Evolutionary conservation across 257 asterid genomes (phyloP), one percentile per base, ranked within the genome.

Genomic region (Verbascum thapsus): DNA sequence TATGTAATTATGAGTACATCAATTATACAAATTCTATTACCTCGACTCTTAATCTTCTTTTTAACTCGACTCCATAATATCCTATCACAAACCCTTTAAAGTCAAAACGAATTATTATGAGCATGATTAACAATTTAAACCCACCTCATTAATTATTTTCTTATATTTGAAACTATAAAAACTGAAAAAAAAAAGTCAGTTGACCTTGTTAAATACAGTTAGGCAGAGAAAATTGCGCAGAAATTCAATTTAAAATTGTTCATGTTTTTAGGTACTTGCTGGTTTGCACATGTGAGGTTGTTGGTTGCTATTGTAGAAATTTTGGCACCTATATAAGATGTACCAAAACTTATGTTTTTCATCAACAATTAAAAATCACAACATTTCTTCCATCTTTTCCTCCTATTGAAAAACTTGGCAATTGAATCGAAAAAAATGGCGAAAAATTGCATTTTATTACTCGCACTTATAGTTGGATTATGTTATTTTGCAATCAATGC

Each of bases 261-360:
- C n/a, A 45, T 9, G 44, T 47, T 71, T 34, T 47, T 5, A 34
- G 30, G 42, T 26, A 45, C 32, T 37, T 61, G 64, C 76, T 19
- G 51, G 16, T 42, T 30, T 55, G 37, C 78, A 67, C 80, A 71
- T 80, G 80, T 45, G 70, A 61, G 35, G 34, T 47, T 18, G 16
- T 30, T 50, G n/a, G n/a, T n/a, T n/a, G n/a, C 26, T 17, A 32
- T 23, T 26, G 32, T 26, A 26, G 32, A 26, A 26, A 26, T 26
- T 26, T 26, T 26, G 2, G 32, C 64, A 38, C 59, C 74, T 72
- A 75, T 78, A 61, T 71, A 74, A 71, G 6, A 13, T 35, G 34
- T 59, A 10, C 64, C 26, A 26, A 20, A 10, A 58, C 63, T 35
- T 50, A 16, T 53, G 11, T 13, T 13, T 49, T 47, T 32, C 43